Conservation (phyloP, 768 basidiomycete genomes). For the Dentipellis fragilis region DNA sequence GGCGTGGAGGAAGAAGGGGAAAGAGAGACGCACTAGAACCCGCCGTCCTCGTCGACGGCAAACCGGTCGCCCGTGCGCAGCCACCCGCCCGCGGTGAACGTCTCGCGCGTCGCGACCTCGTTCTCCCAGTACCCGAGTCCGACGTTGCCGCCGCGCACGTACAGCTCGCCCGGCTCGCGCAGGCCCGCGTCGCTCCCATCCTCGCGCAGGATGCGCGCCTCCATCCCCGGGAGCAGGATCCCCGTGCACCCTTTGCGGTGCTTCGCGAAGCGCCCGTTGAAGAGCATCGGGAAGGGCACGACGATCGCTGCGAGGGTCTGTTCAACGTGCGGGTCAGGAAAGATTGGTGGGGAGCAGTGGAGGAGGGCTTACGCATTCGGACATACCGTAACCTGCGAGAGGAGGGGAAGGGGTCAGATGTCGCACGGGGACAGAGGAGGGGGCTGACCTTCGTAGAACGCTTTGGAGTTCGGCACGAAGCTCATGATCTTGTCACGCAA, state of each 20-base stretch:
- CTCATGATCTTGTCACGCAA: not conserved
- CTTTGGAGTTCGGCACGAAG: not conserved
- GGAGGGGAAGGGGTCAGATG: not conserved
- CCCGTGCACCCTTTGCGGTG: conserved; percentile 38
- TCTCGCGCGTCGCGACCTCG: conserved; percentile 50
- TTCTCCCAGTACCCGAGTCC: conserved; percentile 69
- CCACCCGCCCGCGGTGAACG: conserved; percentile 68
- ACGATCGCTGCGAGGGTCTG: conserved; percentile 2
- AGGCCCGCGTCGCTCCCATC: conserved; percentile 44
- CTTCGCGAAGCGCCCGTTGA: conserved; percentile 2
- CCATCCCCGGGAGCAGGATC: conserved; percentile 52
- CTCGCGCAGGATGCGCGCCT: conserved; percentile 49
- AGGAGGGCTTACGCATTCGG: not conserved
- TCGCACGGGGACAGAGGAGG: not conserved
- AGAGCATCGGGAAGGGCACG: conserved; percentile 3
- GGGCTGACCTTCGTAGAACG: not conserved
- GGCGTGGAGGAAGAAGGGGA: not conserved
- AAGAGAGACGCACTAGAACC: conserved; percentile 47
- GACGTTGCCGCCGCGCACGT: conserved; percentile 44
- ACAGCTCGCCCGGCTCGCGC: conserved; percentile 60
- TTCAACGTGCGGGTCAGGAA: not conserved
- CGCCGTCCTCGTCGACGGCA: conserved; percentile 45
- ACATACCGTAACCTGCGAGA: not conserved
- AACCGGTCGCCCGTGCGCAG: conserved; percentile 67
- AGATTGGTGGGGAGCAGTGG: not conserved